Evolutionary conservation across 1,284 basidiomycete genomes (phyloP), one percentile per base, ranked within the genome.

Genomic region (Moesziomyces antarcticus): DNA sequence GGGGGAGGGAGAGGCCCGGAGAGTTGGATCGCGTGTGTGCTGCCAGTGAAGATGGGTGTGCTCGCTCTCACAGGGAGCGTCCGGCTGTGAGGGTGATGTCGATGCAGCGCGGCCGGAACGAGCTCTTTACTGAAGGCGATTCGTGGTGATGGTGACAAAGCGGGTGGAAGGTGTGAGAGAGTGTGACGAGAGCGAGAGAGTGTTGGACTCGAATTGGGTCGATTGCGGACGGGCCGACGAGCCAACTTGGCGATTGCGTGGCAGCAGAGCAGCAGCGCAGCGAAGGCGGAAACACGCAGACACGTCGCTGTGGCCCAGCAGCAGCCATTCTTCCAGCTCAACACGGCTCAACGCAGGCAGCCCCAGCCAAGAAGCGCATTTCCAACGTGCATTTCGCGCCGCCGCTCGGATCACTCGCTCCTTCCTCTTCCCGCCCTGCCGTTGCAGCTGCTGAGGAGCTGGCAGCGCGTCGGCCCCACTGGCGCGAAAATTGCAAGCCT

Each of bases 351-450:
- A 48, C 52, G 55, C 22, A 24, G 21, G 20, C 43, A 44, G 43
- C 43, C 5, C 30, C 30, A 33, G 30, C 30, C 9, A 10, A 8
- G 21, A n/a, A 13, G n/a, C n/a, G 20, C 20, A 20, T 21, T 20
- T 44, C 14, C n/a, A 18, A n/a, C n/a, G 6, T 42, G 43, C 43
- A 44, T 20, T 44, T 44, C 22, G 43, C 43, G 20, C 20, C 30
- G 49, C 56, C 66, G 67, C 67, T 70, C 67, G 61, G 67, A 70
- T 70, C 67, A 70, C 56, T 56, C 50, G 47, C 44, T 27, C 40
- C 24, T 35, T 37, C 37, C 41, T 25, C 44, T 40, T 33, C 35
- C 35, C 50, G 43, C 46, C 21, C 40, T 20, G 30, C 46, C 30
- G 30, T 37, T 6, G 40, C 33, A 53, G 44, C 59, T 49, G 14